A percentile compares a stretch with the other conserved stretches of the same genome.
phyloP scores from a whole-genome alignment of 148 eudicot species.

The Rhododendron ferrugineum region DNA sequence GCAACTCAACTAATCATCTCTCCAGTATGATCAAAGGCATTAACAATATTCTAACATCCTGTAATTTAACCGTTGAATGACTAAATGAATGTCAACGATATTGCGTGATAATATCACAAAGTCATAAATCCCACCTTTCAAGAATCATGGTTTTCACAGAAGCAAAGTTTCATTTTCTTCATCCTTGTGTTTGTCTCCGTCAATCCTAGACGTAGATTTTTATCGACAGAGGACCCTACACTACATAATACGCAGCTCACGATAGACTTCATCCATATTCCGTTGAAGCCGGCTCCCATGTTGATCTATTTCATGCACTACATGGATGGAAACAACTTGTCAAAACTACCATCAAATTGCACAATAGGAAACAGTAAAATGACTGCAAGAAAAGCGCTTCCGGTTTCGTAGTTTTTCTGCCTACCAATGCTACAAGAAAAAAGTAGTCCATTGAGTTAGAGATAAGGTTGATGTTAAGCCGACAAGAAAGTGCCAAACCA shows the following conservation, averaged over 20 bases:
- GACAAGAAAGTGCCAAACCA: not conserved
- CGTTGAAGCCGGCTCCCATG: not conserved
- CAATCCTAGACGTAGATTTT: not conserved
- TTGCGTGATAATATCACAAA: not conserved
- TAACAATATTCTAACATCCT: not conserved
- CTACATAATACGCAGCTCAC: not conserved
- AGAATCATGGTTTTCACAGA: not conserved
- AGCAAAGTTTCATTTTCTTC: not conserved
- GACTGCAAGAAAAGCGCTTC: not conserved
- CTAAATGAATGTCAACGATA: not conserved
- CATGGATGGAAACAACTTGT: not conserved
- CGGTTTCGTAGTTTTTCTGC: not conserved
- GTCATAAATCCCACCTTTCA: not conserved
- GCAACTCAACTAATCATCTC: no score
- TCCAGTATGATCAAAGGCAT: not conserved
- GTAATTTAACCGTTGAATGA: not conserved
- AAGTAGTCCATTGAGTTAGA: not conserved
- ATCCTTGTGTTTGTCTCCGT: not conserved
- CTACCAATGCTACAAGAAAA: not conserved
- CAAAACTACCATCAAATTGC: not conserved
- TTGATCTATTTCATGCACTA: not conserved
- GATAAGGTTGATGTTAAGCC: not conserved
- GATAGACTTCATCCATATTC: not conserved
- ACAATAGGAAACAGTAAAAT: not conserved
- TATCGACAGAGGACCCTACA: not conserved